A percentile compares a stretch with the other conserved stretches of the same genome.
Conservation (phyloP, 1,139 yeast species). For the Candida sp. region DNA sequence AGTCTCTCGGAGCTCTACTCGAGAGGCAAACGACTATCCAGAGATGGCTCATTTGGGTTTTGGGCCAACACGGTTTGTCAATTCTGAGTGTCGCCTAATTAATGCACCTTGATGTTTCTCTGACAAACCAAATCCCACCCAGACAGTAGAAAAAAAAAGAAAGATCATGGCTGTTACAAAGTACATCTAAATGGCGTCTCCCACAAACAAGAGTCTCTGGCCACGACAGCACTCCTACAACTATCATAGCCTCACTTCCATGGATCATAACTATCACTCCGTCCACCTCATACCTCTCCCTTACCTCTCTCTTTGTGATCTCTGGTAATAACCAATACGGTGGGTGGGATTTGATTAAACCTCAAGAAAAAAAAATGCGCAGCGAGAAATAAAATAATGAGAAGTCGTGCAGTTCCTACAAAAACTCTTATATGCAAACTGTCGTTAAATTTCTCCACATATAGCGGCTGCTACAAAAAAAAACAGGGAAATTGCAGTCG, state of each 20-base stretch:
- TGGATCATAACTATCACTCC: too few species aligned
- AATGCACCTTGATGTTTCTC: background rate
- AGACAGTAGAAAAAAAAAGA: background rate
- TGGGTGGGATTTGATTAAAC: background rate
- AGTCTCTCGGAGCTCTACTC: too few species aligned
- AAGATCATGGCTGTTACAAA: background rate
- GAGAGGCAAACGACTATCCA: too few species aligned
- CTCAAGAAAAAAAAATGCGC: background rate
- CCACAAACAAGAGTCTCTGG: too few species aligned
- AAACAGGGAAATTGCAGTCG: too few species aligned
- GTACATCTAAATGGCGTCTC: background rate
- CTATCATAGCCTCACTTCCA: background rate
- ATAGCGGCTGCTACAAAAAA: background rate
- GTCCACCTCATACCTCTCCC: too few species aligned
- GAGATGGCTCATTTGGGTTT: too few species aligned
- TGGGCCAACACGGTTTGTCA: too few species aligned
- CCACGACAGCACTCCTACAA: background rate
- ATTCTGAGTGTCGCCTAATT: too few species aligned
- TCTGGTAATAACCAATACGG: background rate
- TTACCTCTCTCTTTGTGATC: too few species aligned
- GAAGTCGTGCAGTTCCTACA: background rate
- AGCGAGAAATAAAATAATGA: background rate
- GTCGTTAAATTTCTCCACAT: slow-evolving; percentile 1
- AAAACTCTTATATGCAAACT: slow-evolving; percentile 1
- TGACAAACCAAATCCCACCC: background rate